These are phyloP conservation scores for Candida hungchunana DNA, from an alignment of 805 yeast species.

Conservation along the genomic window DNA sequence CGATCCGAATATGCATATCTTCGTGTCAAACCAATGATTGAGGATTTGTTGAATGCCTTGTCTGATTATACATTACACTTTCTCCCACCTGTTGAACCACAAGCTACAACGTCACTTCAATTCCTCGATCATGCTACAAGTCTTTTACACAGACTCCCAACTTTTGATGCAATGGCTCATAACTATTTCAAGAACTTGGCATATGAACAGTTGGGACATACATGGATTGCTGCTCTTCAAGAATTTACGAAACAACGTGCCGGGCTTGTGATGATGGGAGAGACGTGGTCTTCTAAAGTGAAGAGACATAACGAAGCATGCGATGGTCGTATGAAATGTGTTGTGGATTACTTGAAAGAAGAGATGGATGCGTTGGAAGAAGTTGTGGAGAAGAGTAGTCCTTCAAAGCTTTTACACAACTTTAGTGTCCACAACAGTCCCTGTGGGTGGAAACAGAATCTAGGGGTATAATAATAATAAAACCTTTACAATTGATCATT, in stretches of 20 bases:
- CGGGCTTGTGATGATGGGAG: conserved; percentile 31
- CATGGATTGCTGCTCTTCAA: conserved; percentile 48
- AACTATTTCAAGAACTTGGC: conserved; percentile 44
- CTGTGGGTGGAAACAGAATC: conserved; percentile 10
- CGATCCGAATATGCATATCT: conserved; percentile 72
- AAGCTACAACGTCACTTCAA: conserved; percentile 48
- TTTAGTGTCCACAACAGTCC: conserved; percentile 25
- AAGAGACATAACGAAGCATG: conserved; percentile 42
- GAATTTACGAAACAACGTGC: conserved; percentile 22
- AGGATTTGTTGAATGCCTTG: conserved; percentile 65
- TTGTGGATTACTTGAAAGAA: conserved; percentile 39
- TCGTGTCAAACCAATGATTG: conserved; percentile 62
- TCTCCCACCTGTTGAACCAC: conserved; percentile 62
- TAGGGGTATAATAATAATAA: neutral
- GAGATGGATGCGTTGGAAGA: conserved; percentile 32
- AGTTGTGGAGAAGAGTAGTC: conserved; percentile 7
- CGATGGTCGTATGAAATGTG: conserved; percentile 37
- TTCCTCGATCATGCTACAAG: conserved; percentile 61
- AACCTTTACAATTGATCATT: neutral
- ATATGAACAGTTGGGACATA: conserved; percentile 55
- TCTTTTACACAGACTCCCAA: conserved; percentile 60
- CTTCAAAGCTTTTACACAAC: conserved; percentile 18
- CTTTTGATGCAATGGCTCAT: conserved; percentile 47
- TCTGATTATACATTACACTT: conserved; percentile 72
- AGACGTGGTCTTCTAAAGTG: conserved; percentile 39